Evolutionary conservation across 2,329 filamentous ascomycete genomes (phyloP), one percentile per base, ranked within the genome.

Genomic region (Diaporthe destruens): DNA sequence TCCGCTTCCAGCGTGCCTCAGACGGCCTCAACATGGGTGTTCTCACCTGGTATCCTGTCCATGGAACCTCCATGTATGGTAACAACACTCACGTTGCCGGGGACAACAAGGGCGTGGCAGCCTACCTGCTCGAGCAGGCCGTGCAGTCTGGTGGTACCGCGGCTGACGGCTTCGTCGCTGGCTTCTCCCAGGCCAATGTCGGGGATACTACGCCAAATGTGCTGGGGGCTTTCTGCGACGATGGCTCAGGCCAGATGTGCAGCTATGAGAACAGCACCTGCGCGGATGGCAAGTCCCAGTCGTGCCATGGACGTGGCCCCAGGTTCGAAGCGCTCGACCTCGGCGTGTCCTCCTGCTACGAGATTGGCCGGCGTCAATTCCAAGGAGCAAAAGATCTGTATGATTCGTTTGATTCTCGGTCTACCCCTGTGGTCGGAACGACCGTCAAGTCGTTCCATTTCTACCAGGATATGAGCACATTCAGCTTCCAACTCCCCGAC

Each of bases 31-130:
- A 91, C 68, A 89, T 94, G 49, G 95, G 94, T n/a, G 85, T 96
- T 4, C 82, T 98, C 74, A 96, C 94, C 18, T 98, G 95, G 93
- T 98, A 96, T 80, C 90, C 95, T 2, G 94, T 95, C 0, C 95
- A 98, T 81, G 94, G 94, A 49, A 98, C 95, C 0, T 97, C 94
- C 1, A 91, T 98, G 86, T 90, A 94, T 67, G 93, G 93, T 66
- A 98, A 98, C 83, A 97, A 97, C 82, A 97, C 94, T 0, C 86
- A 97, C 8, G 90, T 97, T 61, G 92, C 93, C 3, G 95, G 94
- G 36, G 95, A 98, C 81, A 98, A 98, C 85, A 98, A 98, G 83
- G 95, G 95, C 6, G 92, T 98, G 6, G 95, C 95, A 0, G 94
- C 94, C 4, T 90, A 92, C 77, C 85, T 97, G 7, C 93, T 98